Evolutionary conservation across 2,329 filamentous ascomycete species (phyloP).

Genomic region (Microsporum ferrugineum): DNA sequence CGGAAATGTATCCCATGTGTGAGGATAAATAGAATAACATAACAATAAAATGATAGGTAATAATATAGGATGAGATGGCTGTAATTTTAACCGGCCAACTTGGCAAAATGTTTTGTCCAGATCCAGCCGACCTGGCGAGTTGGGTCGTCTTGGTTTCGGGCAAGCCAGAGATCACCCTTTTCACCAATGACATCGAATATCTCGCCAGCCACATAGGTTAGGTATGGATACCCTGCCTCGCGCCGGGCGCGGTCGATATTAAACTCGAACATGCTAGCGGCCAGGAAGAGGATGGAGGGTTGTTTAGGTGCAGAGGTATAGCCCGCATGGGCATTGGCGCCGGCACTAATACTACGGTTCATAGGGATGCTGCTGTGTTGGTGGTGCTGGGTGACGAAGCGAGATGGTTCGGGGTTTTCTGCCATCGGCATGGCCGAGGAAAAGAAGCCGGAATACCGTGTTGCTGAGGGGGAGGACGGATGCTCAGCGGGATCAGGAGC

Average conservation of each 20-base stretch:
- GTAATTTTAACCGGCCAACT: slow-evolving; percentile 23
- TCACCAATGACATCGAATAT: slow-evolving; percentile 89
- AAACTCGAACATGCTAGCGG: slow-evolving; percentile 91
- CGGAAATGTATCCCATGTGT: not conserved
- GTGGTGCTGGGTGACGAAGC: slow-evolving; percentile 3
- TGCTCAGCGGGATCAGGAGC: slow-evolving; percentile 20
- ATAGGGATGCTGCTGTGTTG: slow-evolving; percentile 16
- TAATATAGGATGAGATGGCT: not conserved
- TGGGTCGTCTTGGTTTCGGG: slow-evolving; percentile 89
- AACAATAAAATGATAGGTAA: slow-evolving; percentile 2
- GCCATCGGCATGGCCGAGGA: slow-evolving; percentile 75
- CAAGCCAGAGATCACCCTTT: slow-evolving; percentile 95
- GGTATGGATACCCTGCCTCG: slow-evolving; percentile 89
- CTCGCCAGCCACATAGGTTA: slow-evolving; percentile 92
- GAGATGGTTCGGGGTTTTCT: slow-evolving; percentile 41
- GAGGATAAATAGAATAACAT: slow-evolving; percentile 1
- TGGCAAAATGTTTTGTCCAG: slow-evolving; percentile 95
- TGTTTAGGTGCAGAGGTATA: slow-evolving; percentile 32
- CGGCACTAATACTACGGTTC: not conserved
- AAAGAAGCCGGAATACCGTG: slow-evolving; percentile 64
- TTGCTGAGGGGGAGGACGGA: slow-evolving; percentile 31
- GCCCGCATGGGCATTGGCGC: slow-evolving; percentile 3
- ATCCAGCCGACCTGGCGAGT: slow-evolving; percentile 81
- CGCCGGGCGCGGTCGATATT: slow-evolving; percentile 86
- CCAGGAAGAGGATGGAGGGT: slow-evolving; percentile 65